A percentile compares a stretch with the other conserved stretches of the same genome.
phyloP scores from a whole-genome alignment of 768 basidiomycete genomes.

The Termitomyces sp. region DNA sequence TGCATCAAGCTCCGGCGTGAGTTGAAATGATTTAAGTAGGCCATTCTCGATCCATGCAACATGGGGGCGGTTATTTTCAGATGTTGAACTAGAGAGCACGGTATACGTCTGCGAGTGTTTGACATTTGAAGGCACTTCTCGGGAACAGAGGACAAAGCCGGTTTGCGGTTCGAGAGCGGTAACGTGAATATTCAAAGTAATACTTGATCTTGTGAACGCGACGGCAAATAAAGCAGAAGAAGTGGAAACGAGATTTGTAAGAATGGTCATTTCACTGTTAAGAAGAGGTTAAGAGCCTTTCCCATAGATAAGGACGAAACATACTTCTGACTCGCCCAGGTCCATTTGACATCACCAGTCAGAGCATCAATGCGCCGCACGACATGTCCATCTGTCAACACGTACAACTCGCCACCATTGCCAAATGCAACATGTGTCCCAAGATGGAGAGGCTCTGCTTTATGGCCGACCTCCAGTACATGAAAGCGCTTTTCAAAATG shows the following conservation, averaged over 20 bases:
- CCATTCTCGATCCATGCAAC: slow-evolving; percentile 53
- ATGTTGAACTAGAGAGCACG: slow-evolving; percentile 17
- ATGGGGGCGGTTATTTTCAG: slow-evolving; percentile 21
- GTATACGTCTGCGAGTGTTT: slow-evolving; percentile 27
- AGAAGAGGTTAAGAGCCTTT: neutral
- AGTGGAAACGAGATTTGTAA: slow-evolving; percentile 56
- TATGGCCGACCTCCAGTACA: slow-evolving; percentile 31
- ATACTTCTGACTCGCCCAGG: slow-evolving; percentile 69
- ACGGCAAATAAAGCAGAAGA: slow-evolving; percentile 50
- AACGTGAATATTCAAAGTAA: slow-evolving; percentile 63
- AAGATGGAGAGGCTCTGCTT: slow-evolving; percentile 47
- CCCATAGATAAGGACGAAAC: slow-evolving; percentile 17
- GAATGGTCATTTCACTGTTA: slow-evolving; percentile 56
- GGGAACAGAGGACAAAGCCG: slow-evolving; percentile 45
- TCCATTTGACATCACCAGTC: slow-evolving; percentile 60
- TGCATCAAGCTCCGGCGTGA: slow-evolving; percentile 47
- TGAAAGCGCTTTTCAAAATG: slow-evolving; percentile 64
- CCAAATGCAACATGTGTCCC: slow-evolving; percentile 47
- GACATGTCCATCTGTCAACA: slow-evolving; percentile 56
- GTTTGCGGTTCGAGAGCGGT: slow-evolving; percentile 51
- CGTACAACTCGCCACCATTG: slow-evolving; percentile 33
- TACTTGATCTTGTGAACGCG: slow-evolving; percentile 44
- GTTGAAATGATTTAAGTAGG: slow-evolving; percentile 41
- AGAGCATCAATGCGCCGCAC: slow-evolving; percentile 45
- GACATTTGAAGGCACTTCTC: slow-evolving; percentile 50